phyloP scores from a whole-genome alignment of 1,284 basidiomycete genomes.

The Wolfiporia cocos region DNA sequence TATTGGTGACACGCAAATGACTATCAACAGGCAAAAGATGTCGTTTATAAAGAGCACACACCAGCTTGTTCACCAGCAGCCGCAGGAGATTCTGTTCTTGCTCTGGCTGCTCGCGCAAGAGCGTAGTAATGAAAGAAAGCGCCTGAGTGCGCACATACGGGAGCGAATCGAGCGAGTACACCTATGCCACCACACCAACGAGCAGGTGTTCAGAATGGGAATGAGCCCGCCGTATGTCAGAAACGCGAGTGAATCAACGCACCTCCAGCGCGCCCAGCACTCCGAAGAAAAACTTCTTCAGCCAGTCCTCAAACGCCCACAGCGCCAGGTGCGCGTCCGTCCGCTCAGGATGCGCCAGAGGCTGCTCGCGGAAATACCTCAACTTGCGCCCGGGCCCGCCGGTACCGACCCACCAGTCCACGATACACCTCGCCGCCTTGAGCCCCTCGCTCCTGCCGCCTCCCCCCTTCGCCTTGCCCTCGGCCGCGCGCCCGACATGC shows the following conservation, averaged over 20 bases:
- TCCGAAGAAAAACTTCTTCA: conserved; percentile 96
- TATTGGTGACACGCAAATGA: neutral
- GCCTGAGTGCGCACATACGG: conserved; percentile 74
- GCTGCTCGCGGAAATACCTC: conserved; percentile 92
- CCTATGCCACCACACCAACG: conserved; percentile 33
- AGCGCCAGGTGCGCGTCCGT: conserved; percentile 75
- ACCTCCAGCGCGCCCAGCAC: conserved; percentile 90
- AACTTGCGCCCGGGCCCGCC: conserved; percentile 81
- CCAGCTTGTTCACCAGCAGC: conserved; percentile 92
- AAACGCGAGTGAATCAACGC: conserved; percentile 1
- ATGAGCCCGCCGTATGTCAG: no score
- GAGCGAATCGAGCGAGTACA: conserved; percentile 82
- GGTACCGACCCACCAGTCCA: conserved; percentile 97
- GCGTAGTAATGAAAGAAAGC: conserved; percentile 59
- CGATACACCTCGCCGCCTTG: conserved; percentile 85
- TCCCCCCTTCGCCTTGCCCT: conserved; percentile 52
- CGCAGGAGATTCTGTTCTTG: conserved; percentile 96
- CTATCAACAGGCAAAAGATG: neutral
- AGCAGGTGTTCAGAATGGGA: neutral
- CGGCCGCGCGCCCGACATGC: neutral
- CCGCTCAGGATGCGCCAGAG: conserved; percentile 58
- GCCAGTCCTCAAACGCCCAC: conserved; percentile 95
- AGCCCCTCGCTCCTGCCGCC: conserved; percentile 89
- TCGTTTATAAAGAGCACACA: conserved; percentile 39
- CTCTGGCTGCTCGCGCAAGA: conserved; percentile 89